Evolutionary conservation across 2,329 filamentous ascomycete species (phyloP), one percentile per base, ranked within the genome.

Genomic region (Metarhizium guizhouense): DNA sequence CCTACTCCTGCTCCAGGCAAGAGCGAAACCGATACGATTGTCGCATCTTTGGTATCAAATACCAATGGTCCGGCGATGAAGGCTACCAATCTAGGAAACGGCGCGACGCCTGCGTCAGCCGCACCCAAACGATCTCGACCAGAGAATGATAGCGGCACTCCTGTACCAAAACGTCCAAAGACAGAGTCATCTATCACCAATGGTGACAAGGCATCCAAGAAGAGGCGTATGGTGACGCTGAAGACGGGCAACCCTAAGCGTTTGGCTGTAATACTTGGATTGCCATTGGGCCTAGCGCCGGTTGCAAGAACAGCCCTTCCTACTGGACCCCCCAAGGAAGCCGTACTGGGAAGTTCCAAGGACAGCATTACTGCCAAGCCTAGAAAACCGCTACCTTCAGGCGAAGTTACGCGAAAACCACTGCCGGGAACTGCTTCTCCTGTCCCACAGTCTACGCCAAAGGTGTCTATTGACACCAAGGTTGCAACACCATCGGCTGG

Each of bases 101-200:
- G 48, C 55, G 64, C 64, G 18, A 49, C 61, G 18, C 58, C 63
- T 4, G 56, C 64, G 14, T 34, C 47, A 18, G 58, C 65, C 14
- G 62, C 61, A 7, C 56, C 60, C 32, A 75, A 75, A 57, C 66
- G 72, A 16, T 65, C 72, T 18, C 69, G 68, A 3, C 63, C 70
- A 38, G 72, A 74, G 55, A 66, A 69, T 4, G 70, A 72, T 42
- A 60, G 63, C 30, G 60, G 62, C 4, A 63, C 65, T 1, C 72
- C 72, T 1, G 68, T 65, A 30, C 64, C 71, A 0, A 75, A 75
- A 63, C 67, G 72, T 13, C 67, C 70, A 4, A 75, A 74, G 62
- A 56, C 63, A 2, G 61, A 61, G 16, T 58, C 60, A 3, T 55
- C 60, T 6, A 63, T 60, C 14, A 50, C 54, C 2, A 61, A 64